Conservation (phyloP, 2,329 filamentous ascomycete genomes). For the Colletotrichum sp. region DNA sequence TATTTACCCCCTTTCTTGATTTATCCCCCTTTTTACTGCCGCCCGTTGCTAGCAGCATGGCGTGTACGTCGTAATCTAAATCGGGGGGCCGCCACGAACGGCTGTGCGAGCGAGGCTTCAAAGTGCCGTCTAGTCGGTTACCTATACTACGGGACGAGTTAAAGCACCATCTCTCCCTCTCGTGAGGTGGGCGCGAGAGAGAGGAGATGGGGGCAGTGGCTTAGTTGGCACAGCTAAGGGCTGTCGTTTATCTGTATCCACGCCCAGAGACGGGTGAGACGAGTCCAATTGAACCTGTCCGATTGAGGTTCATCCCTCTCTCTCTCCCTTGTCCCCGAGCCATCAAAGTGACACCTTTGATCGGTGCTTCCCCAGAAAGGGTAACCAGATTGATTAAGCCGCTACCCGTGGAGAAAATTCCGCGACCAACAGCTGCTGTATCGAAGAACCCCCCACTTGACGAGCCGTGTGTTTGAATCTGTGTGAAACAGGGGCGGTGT, state of each 20-base stretch:
- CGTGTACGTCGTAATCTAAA: neutral
- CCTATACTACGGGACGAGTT: neutral
- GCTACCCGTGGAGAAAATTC: neutral
- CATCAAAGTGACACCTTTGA: conserved; percentile 7
- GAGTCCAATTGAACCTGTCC: neutral
- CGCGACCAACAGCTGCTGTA: neutral
- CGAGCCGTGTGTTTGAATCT: conserved; percentile 8
- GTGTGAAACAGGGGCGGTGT: conserved; percentile 5
- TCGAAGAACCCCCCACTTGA: neutral
- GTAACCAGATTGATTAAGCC: neutral
- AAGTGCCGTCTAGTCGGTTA: neutral
- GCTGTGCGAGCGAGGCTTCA: neutral
- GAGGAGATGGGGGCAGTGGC: neutral
- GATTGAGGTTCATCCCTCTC: neutral
- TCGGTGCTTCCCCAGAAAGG: neutral
- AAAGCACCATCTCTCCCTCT: neutral
- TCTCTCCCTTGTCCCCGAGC: neutral
- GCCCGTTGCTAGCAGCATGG: neutral
- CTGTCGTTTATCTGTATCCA: neutral
- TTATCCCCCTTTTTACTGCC: neutral
- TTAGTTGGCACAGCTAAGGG: neutral
- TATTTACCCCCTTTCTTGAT: neutral
- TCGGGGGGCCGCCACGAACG: neutral
- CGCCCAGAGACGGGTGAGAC: neutral
- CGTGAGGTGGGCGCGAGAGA: neutral